Conservation (phyloP, 768 basidiomycete genomes). For the Termitomyces bulborhizus region DNA sequence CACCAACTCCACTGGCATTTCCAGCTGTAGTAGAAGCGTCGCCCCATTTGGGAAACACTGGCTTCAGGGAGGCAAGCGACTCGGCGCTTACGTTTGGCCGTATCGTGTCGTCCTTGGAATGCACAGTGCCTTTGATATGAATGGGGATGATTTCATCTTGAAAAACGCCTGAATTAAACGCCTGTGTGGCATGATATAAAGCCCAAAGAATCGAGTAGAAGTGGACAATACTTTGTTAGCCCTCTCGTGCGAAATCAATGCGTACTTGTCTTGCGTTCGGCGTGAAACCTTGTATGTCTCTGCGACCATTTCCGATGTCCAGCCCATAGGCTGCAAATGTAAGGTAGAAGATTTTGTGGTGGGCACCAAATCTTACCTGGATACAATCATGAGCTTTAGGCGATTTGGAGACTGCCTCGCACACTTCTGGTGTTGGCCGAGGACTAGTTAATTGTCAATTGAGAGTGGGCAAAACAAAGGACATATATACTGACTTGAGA, state of each 20-base stretch:
- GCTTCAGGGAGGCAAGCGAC: constrained; percentile 71
- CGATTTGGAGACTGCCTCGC: constrained; percentile 49
- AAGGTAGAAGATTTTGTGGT: neutral
- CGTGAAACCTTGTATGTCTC: constrained; percentile 71
- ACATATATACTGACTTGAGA: constrained; percentile 44
- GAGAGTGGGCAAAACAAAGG: neutral
- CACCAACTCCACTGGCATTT: constrained; percentile 85
- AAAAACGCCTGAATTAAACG: constrained; percentile 67
- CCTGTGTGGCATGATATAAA: constrained; percentile 28
- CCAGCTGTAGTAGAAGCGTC: constrained; percentile 69
- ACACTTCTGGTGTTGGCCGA: constrained; percentile 67
- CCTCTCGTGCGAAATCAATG: constrained; percentile 80
- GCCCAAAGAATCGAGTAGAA: neutral
- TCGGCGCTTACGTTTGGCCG: constrained; percentile 78
- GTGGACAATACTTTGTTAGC: constrained; percentile 48
- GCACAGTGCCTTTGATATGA: constrained; percentile 57
- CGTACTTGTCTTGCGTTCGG: constrained; percentile 84
- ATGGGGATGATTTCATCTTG: constrained; percentile 87
- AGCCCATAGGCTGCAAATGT: constrained; percentile 75
- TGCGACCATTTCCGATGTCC: constrained; percentile 93
- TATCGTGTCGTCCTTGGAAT: constrained; percentile 83
- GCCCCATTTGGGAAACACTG: constrained; percentile 83
- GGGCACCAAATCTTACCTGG: constrained; percentile 37
- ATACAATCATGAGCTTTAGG: constrained; percentile 70
- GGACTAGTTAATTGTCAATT: constrained; percentile 34